Base-by-base conservation (phyloP, 441 rosid genomes). In the Populus hybrid region DNA sequence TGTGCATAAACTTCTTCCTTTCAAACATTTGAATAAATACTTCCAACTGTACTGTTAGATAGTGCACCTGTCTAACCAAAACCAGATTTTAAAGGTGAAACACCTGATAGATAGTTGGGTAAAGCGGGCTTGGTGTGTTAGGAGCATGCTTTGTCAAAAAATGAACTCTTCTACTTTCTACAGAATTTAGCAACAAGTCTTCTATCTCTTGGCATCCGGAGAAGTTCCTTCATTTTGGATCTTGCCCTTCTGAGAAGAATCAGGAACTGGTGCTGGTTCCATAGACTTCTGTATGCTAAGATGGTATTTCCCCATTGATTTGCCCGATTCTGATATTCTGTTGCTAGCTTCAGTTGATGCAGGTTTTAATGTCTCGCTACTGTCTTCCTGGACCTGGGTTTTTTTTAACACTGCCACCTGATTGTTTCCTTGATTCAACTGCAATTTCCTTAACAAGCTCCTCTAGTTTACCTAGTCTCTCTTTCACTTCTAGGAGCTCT, bases 391-490 rank as follows among this genome's bases (percentile, higher is more conserved):
- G 23, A 59, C 88, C 76, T 77, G 87, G 23, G 53, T 81, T 85
- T 81, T 84, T 59, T 78, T 75, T 82, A 65, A 65, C 67, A 42
- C 40, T 75, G 70, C 74, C 75, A 32, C 82, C 79, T 30, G 88
- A 77, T 76, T 79, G 85, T 76, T 88, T 90, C 90, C 87, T 91
- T 68, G 91, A 63, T 82, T 88, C 93, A 68, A 87, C 88, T 66
- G 76, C 89, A 70, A 92, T 90, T 81, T 89, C 95, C 75, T 86
- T 87, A 24, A 95, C 79, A 0, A 89, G 78, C 82, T 90, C 95
- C 84, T 95, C 99, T 74, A 95, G 80, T 74, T 90, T 89, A 70
- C 86, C 88, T 46, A 93, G 84, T 85, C 98, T 91, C 82, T n/a
- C 85, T 84, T 90, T 92, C 86, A 95, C 88, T 85, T 91, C 92